Evolutionary conservation across 495 filamentous ascomycete species (phyloP).

Genomic region (Trichoderma orchidacearum): DNA sequence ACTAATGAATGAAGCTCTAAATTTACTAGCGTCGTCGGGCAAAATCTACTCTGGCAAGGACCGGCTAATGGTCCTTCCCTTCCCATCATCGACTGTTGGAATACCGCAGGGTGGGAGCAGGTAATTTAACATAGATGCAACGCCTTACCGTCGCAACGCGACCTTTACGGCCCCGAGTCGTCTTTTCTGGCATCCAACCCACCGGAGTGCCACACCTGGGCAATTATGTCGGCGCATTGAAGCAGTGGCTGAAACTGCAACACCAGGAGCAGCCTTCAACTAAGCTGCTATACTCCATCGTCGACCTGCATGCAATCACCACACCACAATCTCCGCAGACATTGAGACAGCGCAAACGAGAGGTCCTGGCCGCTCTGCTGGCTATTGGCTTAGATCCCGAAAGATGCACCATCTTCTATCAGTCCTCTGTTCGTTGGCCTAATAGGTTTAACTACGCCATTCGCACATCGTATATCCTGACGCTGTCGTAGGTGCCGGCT

Average conservation of each 20-base stretch:
- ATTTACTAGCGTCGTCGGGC: neutral
- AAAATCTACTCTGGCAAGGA: neutral
- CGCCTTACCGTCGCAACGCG: neutral
- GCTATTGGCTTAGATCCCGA: slow-evolving; percentile 73
- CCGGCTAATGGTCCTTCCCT: no score
- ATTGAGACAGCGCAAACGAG: slow-evolving; percentile 48
- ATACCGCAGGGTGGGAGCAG: no score
- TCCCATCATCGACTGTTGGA: no score
- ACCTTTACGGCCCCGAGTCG: slow-evolving; percentile 13
- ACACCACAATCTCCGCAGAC: slow-evolving; percentile 45
- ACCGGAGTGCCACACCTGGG: slow-evolving; percentile 92
- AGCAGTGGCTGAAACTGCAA: slow-evolving; percentile 72
- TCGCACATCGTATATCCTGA: neutral
- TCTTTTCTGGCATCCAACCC: slow-evolving; percentile 96
- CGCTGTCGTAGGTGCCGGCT: slow-evolving; percentile 42
- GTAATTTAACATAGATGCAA: neutral
- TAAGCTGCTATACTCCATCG: slow-evolving; percentile 67
- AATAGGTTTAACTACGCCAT: neutral
- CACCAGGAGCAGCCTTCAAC: slow-evolving; percentile 38
- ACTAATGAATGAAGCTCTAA: neutral
- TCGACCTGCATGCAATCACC: slow-evolving; percentile 89
- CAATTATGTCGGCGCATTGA: slow-evolving; percentile 89
- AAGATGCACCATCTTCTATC: slow-evolving; percentile 70
- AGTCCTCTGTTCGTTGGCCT: slow-evolving; percentile 42
- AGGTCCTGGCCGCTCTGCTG: slow-evolving; percentile 66